These are phyloP conservation scores for Aspergillus cavernicola DNA, from an alignment of 495 filamentous ascomycete genomes.

Conservation along the genomic window DNA sequence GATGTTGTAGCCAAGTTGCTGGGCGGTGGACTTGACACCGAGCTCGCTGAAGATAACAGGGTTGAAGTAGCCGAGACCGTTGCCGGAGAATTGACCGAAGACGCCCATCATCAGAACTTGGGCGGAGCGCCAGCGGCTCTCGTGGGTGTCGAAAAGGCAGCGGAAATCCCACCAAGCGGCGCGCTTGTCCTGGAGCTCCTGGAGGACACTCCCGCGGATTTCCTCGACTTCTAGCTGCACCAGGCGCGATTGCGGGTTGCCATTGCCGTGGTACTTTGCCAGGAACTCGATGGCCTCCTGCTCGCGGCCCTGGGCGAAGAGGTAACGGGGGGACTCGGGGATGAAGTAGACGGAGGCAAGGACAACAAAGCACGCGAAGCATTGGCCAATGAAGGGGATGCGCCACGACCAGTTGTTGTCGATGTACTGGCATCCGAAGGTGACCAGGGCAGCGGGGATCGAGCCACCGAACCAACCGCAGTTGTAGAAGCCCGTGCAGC, in stretches of 20 bases:
- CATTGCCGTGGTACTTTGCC: conserved; percentile 56
- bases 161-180: conserved; percentile 58
- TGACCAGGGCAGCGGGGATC: conserved; percentile 43
- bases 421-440: conserved; percentile 43
- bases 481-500: conserved; percentile 49
- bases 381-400: conserved; percentile 48
- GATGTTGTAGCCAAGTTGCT: conserved; percentile 57
- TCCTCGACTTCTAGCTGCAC: conserved; percentile 56
- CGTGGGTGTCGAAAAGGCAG: conserved; percentile 55
- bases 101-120: conserved; percentile 61
- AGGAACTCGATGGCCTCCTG: conserved; percentile 53
- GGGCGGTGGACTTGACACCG: conserved; percentile 41
- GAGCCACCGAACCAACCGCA: conserved; percentile 57
- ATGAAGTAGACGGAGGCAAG: conserved; percentile 55
- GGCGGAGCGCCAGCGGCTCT: conserved; percentile 56
- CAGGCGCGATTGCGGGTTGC: conserved; percentile 46
- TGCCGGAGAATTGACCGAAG: conserved; percentile 51
- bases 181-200: conserved; percentile 55
- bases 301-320: conserved; percentile 49
- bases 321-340: conserved; percentile 59
- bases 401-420: conserved; percentile 49
- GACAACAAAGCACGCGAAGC: conserved; percentile 49
- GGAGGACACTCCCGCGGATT: conserved; percentile 51
- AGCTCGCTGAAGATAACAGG: conserved; percentile 35
- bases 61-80: conserved; percentile 48